Percentiles rank a stretch among this genome's conserved stretches.
Evolutionary conservation across 1,139 yeast species (phyloP).

Genomic region (Pichia sp.): DNA sequence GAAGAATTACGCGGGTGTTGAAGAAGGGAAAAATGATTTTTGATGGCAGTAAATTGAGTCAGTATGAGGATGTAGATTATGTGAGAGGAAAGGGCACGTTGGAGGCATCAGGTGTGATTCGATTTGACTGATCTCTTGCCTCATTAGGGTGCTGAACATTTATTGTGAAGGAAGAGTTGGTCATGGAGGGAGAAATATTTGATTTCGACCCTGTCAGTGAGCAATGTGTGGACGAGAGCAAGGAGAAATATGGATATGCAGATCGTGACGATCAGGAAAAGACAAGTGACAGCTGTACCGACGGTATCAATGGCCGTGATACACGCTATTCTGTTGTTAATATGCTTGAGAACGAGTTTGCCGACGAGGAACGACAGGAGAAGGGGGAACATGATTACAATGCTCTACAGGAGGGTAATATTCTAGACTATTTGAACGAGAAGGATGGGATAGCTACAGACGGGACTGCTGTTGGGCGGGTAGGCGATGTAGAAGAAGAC

Average conservation of each 20-base stretch:
- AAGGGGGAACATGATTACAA: slow-evolving; percentile 8
- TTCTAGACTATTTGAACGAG: slow-evolving; percentile 4
- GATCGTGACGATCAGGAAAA: background rate
- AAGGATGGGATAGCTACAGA: background rate
- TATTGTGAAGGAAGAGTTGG: background rate
- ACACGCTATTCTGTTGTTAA: background rate
- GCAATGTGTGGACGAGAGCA: background rate
- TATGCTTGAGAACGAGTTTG: slow-evolving; percentile 5
- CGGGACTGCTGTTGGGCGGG: background rate
- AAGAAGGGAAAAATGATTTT: background rate
- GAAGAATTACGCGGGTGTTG: background rate
- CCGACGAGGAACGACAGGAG: slow-evolving; percentile 3
- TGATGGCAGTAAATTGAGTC: background rate
- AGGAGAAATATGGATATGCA: background rate
- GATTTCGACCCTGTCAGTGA: slow-evolving; percentile 13
- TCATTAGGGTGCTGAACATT: background rate
- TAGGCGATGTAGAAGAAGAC: slow-evolving; percentile 13
- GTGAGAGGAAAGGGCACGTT: background rate
- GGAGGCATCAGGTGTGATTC: too few species aligned
- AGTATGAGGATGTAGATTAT: background rate
- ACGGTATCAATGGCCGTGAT: background rate
- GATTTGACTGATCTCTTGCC: background rate
- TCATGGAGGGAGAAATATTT: slow-evolving; percentile 14
- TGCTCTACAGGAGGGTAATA: slow-evolving; percentile 1
- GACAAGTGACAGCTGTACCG: background rate